These are phyloP conservation scores for Fusarium annulatum DNA, from an alignment of 2,329 filamentous ascomycete genomes.

Conservation along the genomic window DNA sequence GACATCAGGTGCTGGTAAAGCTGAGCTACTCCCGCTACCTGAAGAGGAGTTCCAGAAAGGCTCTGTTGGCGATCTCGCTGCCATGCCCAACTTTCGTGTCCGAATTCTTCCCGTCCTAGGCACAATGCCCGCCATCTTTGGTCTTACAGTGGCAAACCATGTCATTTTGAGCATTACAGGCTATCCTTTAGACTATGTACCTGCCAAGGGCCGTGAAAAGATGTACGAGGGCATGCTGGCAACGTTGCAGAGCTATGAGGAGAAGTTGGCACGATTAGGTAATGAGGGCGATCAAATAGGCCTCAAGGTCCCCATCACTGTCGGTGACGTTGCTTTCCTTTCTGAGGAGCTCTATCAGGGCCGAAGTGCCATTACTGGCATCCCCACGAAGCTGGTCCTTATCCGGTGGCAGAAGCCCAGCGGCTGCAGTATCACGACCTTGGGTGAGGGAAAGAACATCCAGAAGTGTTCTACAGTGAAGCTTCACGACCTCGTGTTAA, in stretches of 20 bases:
- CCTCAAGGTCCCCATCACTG: slow-evolving; percentile 80
- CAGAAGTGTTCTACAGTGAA: slow-evolving; percentile 81
- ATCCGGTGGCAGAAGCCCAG: slow-evolving; percentile 80
- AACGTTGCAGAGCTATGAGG: slow-evolving; percentile 80
- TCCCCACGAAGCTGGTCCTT: slow-evolving; percentile 83
- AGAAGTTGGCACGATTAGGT: slow-evolving; percentile 70
- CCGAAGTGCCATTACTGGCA: slow-evolving; percentile 82
- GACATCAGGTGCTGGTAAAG: slow-evolving; percentile 89
- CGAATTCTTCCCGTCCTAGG: slow-evolving; percentile 95
- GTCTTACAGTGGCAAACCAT: slow-evolving; percentile 90
- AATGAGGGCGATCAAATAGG: slow-evolving; percentile 63
- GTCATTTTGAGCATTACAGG: slow-evolving; percentile 84
- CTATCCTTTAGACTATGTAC: slow-evolving; percentile 87
- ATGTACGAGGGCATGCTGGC: slow-evolving; percentile 89
- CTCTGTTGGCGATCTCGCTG: slow-evolving; percentile 84
- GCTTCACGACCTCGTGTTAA: slow-evolving; percentile 80
- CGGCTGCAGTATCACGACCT: slow-evolving; percentile 64
- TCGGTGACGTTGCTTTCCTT: slow-evolving; percentile 86
- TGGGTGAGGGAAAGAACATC: slow-evolving; percentile 74
- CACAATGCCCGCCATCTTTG: slow-evolving; percentile 97
- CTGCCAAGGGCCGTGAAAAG: slow-evolving; percentile 85
- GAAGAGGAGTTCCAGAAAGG: slow-evolving; percentile 92
- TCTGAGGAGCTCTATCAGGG: slow-evolving; percentile 90
- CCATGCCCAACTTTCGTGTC: slow-evolving; percentile 91
- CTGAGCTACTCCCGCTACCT: slow-evolving; percentile 83